Base-by-base conservation (phyloP, 768 basidiomycete genomes). In the Rhizopogon vesiculosus region DNA sequence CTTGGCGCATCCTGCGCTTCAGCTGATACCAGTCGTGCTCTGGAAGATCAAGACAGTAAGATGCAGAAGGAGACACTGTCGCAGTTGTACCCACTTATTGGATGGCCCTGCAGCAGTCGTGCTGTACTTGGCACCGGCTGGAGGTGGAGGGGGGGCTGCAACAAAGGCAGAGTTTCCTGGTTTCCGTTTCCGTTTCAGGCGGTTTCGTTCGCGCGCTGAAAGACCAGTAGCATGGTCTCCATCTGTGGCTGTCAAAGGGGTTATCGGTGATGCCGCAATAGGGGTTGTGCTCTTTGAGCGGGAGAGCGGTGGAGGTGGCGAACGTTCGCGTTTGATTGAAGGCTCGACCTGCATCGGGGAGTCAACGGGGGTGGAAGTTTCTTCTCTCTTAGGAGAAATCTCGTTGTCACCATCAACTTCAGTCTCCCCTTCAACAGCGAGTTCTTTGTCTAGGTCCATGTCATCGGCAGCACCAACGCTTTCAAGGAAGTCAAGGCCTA, bases 131-230 rank as follows among this genome's bases (percentile, higher is more conserved):
- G 86, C 71, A 35, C 82, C 80, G 0, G 82, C 62, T 25, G 84
- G 77, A 2, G 88, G 86, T 15, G 77, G 74, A 5, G 78, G 74
- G 4, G 85, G 85, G 1, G 87, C 82, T 12, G 86, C 79, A 15
- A 93, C 91, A 62, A 92, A 92, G 1, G 89, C 90, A 33, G 85
- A 75, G 64, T 88, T 91, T 3, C 92, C 94, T 3, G 81, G 79
- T 64, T 95, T 97, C 54, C 95, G 88, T 67, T 98, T 98, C 29
- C 97, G 82, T 70, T 99, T 99, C 33, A 98, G 75, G 45, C 95
- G 83, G 67, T 97, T 97, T 33, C 90, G 84, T 71, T 98, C 96
- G 53, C 97, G 85, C 10, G 93, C 93, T 33, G 94, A 97, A 44
- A 98, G 74, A 6, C 80, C 81, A 42, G 65, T 73, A 4, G 76